Base-by-base conservation (phyloP, 306 rosid species). In the Glycine soja region DNA sequence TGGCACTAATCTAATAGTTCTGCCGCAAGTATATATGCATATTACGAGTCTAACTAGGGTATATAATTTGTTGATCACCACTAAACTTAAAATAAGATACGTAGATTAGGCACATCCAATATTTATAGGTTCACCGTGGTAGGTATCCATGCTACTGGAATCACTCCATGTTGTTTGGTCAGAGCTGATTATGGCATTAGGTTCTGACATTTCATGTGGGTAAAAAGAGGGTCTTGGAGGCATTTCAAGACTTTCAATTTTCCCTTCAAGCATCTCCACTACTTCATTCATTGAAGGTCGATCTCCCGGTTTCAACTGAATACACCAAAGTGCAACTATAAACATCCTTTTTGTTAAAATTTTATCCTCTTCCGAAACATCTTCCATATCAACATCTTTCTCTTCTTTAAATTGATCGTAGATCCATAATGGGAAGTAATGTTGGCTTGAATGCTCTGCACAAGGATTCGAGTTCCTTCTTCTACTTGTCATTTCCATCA, bases 301-400 rank as follows among this genome's bases (percentile, higher is more conserved):
- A 58, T 58, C 14, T 1, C 2, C 0, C 0, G 65, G 38, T 58
- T 58, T 24, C 2, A 58, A 58, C 1, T 58, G 65, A 8, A 58
- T 58, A 58, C 65, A 58, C 65, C 65, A 58, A 18, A 58, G 65
- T 58, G 65, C 65, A 19, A 58, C 14, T 8, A 58, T 18, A 19
- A 58, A 18, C 65, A 58, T 58, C 5, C 10, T 57, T 16, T 18
- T 57, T 16, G 12, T 8, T 16, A 57, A 2, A n/a, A n/a, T 18
- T 4, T 57, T 57, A 7, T 16, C 24, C 11, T 18, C 63, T 8
- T 57, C 63, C 18, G 9, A 16, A 15, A 3, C 14, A 19, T 19
- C 38, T 1, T 58, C 38, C 65, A 58, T 7, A 4, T 9, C 38
- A 18, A 58, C 0, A 18, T 18, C 36, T 19, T 18, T 58, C 3